These are phyloP conservation scores for Apium graveolens DNA, from an alignment of 129 eudicot species.

Conservation along the genomic window DNA sequence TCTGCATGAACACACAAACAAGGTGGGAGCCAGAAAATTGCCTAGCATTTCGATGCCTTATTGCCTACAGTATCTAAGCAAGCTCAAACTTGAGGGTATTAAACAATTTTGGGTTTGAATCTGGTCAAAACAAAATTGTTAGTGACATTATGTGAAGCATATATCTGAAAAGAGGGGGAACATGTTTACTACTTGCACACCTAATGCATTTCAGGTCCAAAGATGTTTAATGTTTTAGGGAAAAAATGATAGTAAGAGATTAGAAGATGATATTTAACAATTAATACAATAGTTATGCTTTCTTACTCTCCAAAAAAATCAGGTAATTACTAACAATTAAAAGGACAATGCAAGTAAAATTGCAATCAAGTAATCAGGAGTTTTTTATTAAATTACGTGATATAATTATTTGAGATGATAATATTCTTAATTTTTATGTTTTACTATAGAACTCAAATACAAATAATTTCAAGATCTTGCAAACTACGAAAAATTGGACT, in stretches of 20 bases:
- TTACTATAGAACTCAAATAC: neutral
- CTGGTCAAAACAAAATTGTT: neutral
- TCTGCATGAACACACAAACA: neutral
- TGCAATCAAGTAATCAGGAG: neutral
- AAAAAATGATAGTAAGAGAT: neutral
- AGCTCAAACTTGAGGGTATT: neutral
- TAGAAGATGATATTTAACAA: neutral
- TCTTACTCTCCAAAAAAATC: neutral
- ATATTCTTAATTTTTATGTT: neutral
- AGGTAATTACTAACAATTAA: neutral
- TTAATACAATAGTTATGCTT: neutral
- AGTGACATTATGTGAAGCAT: neutral
- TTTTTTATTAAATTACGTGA: neutral
- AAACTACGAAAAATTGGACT: neutral
- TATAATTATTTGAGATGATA: neutral
- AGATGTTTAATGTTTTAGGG: neutral
- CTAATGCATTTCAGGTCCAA: neutral
- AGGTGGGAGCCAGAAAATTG: neutral
- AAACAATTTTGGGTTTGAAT: neutral
- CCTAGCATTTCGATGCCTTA: neutral
- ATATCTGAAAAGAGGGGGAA: neutral
- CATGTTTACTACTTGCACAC: neutral
- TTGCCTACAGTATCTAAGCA: neutral
- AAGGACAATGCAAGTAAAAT: neutral
- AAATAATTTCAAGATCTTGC: neutral